A percentile compares a stretch with the other conserved stretches of the same genome.
These are phyloP conservation scores for Mycena capillaripes DNA, from an alignment of 768 basidiomycete genomes.

Conservation along the genomic window DNA sequence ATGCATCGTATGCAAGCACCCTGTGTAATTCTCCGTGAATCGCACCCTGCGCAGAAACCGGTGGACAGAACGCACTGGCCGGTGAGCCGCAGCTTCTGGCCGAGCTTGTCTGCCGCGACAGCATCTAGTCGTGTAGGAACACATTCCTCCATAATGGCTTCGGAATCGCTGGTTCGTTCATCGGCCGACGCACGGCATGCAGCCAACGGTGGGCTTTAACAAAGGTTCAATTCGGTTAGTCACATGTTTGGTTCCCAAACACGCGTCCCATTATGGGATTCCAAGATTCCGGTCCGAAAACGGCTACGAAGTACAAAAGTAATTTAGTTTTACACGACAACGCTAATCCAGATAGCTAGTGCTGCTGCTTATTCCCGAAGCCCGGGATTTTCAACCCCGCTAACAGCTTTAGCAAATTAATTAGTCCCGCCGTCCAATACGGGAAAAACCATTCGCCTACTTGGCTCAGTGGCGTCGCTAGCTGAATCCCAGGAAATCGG, in stretches of 20 bases:
- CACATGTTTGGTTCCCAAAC: constrained; percentile 5
- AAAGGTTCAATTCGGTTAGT: not conserved
- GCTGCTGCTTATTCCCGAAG: not conserved
- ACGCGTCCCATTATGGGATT: constrained; percentile 9
- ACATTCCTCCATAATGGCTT: constrained; percentile 59
- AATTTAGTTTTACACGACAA: too few relatives aligned
- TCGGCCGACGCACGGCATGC: not conserved
- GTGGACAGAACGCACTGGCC: constrained; percentile 61
- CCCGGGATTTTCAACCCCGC: not conserved
- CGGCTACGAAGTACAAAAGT: too few relatives aligned
- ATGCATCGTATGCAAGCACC: constrained; percentile 68
- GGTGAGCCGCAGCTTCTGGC: constrained; percentile 70
- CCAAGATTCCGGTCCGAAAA: not conserved
- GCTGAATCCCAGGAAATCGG: not conserved
- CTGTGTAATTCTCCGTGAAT: constrained; percentile 47
- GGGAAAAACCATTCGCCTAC: not conserved
- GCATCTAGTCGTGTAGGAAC: constrained; percentile 57
- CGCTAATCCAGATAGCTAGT: too few relatives aligned
- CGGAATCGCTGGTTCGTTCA: constrained; percentile 29
- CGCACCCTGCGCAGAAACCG: not conserved
- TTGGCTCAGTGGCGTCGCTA: constrained; percentile 7
- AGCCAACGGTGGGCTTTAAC: not conserved
- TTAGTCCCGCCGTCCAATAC: not conserved
- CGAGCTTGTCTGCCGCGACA: constrained; percentile 54
- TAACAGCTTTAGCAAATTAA: not conserved